Percentiles rank a stretch among this genome's conserved stretches.
Evolutionary conservation across 192 early-diverging fungal genomes (phyloP).

Genomic region (Phycomyces blakesleeanus): DNA sequence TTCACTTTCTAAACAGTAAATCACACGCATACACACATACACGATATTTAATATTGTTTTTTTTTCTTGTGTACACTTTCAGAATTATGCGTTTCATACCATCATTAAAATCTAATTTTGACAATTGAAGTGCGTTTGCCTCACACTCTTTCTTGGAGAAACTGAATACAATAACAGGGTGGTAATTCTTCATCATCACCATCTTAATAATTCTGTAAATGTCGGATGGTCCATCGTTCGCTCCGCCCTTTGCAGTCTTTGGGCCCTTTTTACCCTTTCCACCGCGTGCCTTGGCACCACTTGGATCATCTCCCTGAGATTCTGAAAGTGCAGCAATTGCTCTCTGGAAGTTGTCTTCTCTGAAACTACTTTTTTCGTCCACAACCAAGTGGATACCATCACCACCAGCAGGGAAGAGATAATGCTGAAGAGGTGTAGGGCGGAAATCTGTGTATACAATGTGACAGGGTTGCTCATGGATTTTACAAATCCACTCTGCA

Average conservation of each 20-base stretch:
- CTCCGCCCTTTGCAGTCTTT: constrained; percentile 51
- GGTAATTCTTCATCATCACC: constrained; percentile 92
- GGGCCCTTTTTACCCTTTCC: constrained; percentile 46
- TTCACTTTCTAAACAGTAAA: constrained; percentile 54
- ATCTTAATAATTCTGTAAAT: constrained; percentile 94
- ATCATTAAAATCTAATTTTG: constrained; percentile 90
- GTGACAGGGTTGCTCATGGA: constrained; percentile 95
- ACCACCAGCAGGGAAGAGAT: constrained; percentile 86
- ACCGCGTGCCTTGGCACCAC: constrained; percentile 41
- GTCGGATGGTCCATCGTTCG: constrained; percentile 65
- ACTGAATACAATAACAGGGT: constrained; percentile 97
- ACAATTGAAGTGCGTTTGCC: constrained; percentile 83
- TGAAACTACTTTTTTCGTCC: constrained; percentile 91
- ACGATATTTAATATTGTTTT: too few species aligned
- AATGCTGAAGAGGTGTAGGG: constrained; percentile 96
- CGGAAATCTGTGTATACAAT: constrained; percentile 97
- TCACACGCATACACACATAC: too few species aligned
- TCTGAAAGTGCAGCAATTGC: constrained; percentile 74
- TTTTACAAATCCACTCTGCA: constrained; percentile 96
- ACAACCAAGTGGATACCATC: constrained; percentile 95
- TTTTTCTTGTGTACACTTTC: background rate
- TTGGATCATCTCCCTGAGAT: constrained; percentile 55
- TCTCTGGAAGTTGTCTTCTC: constrained; percentile 94
- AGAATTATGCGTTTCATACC: constrained; percentile 11
- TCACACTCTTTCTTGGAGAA: constrained; percentile 96